phyloP scores from a whole-genome alignment of 2,329 filamentous ascomycete genomes.

The Penicillium thymicola region DNA sequence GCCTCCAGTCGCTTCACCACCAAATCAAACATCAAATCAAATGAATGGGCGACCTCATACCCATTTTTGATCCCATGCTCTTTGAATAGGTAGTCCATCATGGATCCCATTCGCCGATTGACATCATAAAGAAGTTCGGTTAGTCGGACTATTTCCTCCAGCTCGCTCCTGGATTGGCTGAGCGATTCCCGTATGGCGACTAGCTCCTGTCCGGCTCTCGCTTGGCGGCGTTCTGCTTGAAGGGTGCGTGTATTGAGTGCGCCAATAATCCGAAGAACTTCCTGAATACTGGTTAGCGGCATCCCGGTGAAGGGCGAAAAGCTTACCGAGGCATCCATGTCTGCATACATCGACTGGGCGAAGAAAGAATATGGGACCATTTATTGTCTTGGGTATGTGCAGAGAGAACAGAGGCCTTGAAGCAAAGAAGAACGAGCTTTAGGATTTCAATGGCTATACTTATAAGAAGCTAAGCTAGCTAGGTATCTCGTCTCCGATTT shows the following conservation, averaged over 20 bases:
- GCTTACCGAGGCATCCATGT: conserved; percentile 2
- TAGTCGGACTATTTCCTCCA: conserved; percentile 2
- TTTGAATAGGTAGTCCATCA: conserved; percentile 7
- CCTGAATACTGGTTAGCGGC: neutral
- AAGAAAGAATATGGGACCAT: conserved; percentile 1
- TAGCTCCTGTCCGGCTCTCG: conserved; percentile 6
- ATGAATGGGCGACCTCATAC: neutral
- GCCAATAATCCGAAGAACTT: conserved; percentile 6
- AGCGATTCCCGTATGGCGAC: neutral
- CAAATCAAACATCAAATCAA: conserved; percentile 8
- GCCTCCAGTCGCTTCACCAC: neutral
- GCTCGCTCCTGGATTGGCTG: neutral
- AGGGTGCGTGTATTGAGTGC: conserved; percentile 1
- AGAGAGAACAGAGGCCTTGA: no score
- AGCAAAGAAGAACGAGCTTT: no score
- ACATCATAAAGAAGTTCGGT: conserved; percentile 8
- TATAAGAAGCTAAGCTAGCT: no score
- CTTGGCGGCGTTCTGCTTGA: neutral
- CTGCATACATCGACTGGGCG: neutral
- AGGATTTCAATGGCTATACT: no score
- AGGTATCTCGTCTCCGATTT: no score
- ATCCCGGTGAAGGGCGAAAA: neutral
- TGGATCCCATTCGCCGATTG: conserved; percentile 4
- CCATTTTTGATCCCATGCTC: conserved; percentile 1
- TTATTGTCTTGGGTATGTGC: no score